Conservation (phyloP, 2,329 filamentous ascomycete species). For the Fusarium miscanthi region DNA sequence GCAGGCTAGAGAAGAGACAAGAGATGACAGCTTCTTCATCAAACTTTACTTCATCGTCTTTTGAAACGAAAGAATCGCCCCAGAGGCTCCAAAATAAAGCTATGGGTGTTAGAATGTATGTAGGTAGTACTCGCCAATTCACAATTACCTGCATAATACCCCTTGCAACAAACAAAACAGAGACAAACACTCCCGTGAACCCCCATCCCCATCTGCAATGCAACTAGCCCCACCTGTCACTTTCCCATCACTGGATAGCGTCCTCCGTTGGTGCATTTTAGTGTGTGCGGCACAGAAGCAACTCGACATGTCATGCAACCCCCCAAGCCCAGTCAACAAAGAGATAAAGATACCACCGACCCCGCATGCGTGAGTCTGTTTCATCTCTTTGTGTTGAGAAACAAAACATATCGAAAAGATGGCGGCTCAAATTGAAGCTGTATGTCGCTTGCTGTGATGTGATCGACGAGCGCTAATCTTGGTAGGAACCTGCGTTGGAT, state of each 20-base stretch:
- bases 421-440: constrained; percentile 22
- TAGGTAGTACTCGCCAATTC: not conserved
- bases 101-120: accelerated
- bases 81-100: accelerated
- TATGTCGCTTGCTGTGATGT: not conserved
- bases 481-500: constrained; percentile 23
- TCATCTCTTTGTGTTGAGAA: too few relatives aligned
- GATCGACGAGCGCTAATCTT: not conserved
- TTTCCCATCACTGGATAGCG: constrained; percentile 4
- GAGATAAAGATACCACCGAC: constrained; percentile 1
- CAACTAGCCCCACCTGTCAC: not conserved
- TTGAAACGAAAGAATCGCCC: accelerated
- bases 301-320: not conserved
- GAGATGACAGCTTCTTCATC: not conserved
- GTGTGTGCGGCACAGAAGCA: not conserved
- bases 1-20: not conserved
- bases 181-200: not conserved
- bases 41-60: not conserved
- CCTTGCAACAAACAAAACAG: not conserved
- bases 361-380: not conserved
- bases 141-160: not conserved
- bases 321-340: not conserved
- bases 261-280: not conserved
- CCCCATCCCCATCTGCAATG: not conserved
- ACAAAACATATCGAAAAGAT: not conserved